Conservation (phyloP, 179 eudicot species). For the Carnegiea gigantea region DNA sequence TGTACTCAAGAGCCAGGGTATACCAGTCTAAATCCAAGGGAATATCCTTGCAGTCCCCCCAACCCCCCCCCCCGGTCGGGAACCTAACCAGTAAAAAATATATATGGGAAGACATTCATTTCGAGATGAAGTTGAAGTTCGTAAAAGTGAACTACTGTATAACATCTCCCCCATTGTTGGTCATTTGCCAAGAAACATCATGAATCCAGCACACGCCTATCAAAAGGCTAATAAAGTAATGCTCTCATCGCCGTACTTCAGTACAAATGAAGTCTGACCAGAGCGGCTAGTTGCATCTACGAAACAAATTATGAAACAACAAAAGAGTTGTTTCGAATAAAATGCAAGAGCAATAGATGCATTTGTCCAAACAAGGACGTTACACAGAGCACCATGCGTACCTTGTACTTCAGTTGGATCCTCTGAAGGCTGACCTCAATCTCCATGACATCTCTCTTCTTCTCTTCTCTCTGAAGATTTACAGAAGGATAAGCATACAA, state of each 20-base stretch:
- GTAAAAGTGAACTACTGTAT: not conserved
- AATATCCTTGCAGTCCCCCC: not conserved
- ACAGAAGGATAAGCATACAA: constrained; percentile 4
- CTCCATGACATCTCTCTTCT: constrained; percentile 89
- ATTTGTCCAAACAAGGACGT: constrained; percentile 7
- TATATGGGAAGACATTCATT: not conserved
- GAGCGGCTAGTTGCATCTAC: not conserved
- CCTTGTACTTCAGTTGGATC: constrained; percentile 89
- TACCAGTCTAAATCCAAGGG: not conserved
- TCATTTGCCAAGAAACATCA: not conserved
- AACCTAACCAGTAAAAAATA: not conserved
- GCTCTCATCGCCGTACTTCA: not conserved
- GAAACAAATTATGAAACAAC: not conserved
- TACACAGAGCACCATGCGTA: constrained; percentile 25
- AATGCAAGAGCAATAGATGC: not conserved
- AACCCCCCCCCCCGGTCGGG: not conserved
- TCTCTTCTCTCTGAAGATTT: constrained; percentile 83
- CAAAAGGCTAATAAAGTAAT: not conserved
- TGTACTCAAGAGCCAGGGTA: not conserved
- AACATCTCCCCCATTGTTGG: not conserved
- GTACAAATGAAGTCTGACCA: not conserved
- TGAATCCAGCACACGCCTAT: not conserved
- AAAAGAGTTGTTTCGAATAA: not conserved
- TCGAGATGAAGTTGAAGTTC: not conserved
- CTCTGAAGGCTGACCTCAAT: constrained; percentile 92